Evolutionary conservation across 768 basidiomycete species (phyloP), one percentile per base, ranked within the genome.

Genomic region (Hypholoma fasciculare): DNA sequence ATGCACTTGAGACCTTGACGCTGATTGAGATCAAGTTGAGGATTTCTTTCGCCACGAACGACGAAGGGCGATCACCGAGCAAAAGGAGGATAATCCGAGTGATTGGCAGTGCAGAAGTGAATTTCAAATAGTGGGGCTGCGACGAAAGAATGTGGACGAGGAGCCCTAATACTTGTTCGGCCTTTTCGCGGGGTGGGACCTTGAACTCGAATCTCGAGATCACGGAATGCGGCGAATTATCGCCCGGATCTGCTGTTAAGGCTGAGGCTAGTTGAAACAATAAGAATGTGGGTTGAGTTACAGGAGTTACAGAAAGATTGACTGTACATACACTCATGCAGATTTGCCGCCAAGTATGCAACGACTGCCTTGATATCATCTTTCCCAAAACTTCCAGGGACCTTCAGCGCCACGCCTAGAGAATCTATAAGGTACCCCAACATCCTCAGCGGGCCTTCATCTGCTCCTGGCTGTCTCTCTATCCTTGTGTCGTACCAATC

Each of bases 301-400:
- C n/a, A n/a, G n/a, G n/a, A n/a, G n/a, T 56, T 26, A 42, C 16
- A 27, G 17, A 50, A 11, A 3, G 30, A 37, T 52, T 48, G 19
- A 38, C 9, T 23, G 5, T 16, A 64, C 82, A 55, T 54, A 90
- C 91, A 78, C 67, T 82, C 81, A 59, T 89, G 83, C 12, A 95
- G 71, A 67, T 90, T 89, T 0, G 93, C 90, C 1, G 92, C 90
- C 7, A 96, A 74, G 69, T 92, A 96, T 0, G 93, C 89, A 4
- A 94, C 84, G 1, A 95, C 72, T 0, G 96, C 94, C 66, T 94
- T 96, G 65, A 96, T 89, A 49, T 89, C 87, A 26, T 90, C 89
- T 40, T 84, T 80, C 2, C 84, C 81, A 64, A 92, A 93, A n/a
- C 83, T 77, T 0, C 67, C 67, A 20, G 62, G 65, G 8, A 86